Conservation (phyloP, 1,284 basidiomycete genomes). For the Boletellus dicymbophilus region DNA sequence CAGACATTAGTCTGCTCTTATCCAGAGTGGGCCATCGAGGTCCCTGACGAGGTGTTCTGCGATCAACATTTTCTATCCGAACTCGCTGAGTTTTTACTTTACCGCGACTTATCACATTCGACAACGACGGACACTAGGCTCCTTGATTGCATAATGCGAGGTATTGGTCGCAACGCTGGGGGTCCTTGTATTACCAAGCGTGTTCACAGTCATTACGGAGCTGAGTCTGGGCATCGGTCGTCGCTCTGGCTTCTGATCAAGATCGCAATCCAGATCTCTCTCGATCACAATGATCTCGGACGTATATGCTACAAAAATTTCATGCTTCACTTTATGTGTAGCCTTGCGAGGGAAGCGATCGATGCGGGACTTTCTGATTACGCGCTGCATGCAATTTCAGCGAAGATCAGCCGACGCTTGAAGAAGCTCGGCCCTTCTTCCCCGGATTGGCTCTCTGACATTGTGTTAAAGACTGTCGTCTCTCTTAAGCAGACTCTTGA, state of each 20-base stretch:
- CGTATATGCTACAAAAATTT: not conserved
- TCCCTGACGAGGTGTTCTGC: slow-evolving; percentile 14
- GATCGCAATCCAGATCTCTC: not conserved
- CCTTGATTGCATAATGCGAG: too few species aligned
- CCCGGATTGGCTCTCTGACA: not conserved
- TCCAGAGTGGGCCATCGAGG: slow-evolving; percentile 28
- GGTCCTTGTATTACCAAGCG: too few species aligned
- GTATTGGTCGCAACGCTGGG: too few species aligned
- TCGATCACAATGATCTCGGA: not conserved
- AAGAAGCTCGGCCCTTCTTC: not conserved
- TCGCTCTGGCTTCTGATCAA: not conserved
- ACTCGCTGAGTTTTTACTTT: slow-evolving; percentile 26
- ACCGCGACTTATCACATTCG: too few species aligned
- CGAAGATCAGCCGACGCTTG: too few species aligned
- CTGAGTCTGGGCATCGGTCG: too few species aligned
- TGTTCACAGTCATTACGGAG: too few species aligned
- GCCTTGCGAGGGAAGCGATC: not conserved
- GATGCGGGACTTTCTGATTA: not conserved
- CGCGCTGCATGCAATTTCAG: not conserved
- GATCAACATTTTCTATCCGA: slow-evolving; percentile 22
- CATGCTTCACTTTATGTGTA: not conserved
- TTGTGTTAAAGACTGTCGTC: not conserved
- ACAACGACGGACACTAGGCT: too few species aligned
- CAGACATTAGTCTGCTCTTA: slow-evolving; percentile 29
- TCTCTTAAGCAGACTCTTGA: not conserved